phyloP scores from a whole-genome alignment of 306 rosid species.

The Acacia confusa region DNA sequence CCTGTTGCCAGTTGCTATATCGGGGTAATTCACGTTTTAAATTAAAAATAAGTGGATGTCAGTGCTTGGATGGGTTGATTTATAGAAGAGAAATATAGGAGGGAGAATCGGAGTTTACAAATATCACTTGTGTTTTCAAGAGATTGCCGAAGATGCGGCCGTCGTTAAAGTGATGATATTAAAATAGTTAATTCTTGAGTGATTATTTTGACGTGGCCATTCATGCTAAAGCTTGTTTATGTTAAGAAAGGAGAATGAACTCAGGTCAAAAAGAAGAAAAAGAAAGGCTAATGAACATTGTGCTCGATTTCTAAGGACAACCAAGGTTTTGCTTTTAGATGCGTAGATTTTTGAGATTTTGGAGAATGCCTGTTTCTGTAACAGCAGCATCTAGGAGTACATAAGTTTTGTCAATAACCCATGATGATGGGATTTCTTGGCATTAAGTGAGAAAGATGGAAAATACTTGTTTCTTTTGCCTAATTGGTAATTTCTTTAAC shows the following conservation, averaged over 20 bases:
- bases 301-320: neutral
- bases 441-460: conserved; percentile 8
- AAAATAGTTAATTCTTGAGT: neutral
- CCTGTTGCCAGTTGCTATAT: conserved; percentile 13
- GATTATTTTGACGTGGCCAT: neutral
- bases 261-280: neutral
- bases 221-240: neutral
- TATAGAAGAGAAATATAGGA: neutral
- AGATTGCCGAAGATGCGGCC: neutral
- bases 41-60: neutral
- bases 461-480: neutral
- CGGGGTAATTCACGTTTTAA: conserved; percentile 2
- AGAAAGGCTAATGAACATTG: conserved; percentile 4
- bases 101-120: neutral
- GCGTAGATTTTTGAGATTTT: neutral
- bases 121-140: neutral
- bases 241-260: conserved; percentile 3
- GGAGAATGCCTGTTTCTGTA: neutral
- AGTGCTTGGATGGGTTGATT: conserved; percentile 9
- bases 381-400: neutral
- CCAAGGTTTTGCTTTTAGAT: neutral
- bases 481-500: conserved; percentile 14
- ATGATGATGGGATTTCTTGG: conserved; percentile 5
- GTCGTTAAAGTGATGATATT: neutral
- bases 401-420: neutral